A percentile compares a stretch with the other conserved stretches of the same genome.
Conservation (phyloP, 192 early-diverging fungal species). For the Coemansia sp. region DNA sequence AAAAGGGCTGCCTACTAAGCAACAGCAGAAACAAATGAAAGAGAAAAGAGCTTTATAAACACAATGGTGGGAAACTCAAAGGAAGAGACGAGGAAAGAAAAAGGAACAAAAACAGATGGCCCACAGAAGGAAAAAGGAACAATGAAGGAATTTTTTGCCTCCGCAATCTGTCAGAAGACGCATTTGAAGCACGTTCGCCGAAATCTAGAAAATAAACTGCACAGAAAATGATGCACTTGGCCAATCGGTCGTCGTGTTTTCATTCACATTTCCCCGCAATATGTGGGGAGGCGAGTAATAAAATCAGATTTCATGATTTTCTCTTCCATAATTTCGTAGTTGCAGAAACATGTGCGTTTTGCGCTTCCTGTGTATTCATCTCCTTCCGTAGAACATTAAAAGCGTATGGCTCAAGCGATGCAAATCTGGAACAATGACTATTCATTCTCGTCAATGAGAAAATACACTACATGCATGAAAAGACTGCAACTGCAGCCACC, state of each 20-base stretch:
- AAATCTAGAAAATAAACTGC: neutral
- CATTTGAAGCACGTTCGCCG: neutral
- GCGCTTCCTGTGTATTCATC: too few species aligned
- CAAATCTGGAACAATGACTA: too few species aligned
- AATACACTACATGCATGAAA: neutral
- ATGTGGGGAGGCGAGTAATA: too few species aligned
- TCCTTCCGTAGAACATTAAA: too few species aligned
- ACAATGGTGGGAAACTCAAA: slow-evolving; percentile 2
- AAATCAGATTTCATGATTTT: too few species aligned
- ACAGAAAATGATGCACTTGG: neutral
- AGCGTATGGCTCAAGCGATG: too few species aligned
- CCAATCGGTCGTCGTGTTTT: neutral
- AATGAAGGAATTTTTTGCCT: slow-evolving; percentile 2
- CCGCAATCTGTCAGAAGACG: neutral
- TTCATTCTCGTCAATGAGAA: too few species aligned
- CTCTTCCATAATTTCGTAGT: too few species aligned
- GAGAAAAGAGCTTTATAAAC: neutral
- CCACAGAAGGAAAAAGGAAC: slow-evolving; percentile 20
- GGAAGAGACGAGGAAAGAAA: slow-evolving; percentile 9
- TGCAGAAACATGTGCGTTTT: too few species aligned
- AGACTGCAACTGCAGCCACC: neutral
- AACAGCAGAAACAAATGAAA: neutral
- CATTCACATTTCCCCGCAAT: too few species aligned
- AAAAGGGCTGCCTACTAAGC: neutral
- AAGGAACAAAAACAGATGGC: slow-evolving; percentile 13